Evolutionary conservation across 1,284 basidiomycete species (phyloP).

Genomic region (Stygiomarasmius scandens): DNA sequence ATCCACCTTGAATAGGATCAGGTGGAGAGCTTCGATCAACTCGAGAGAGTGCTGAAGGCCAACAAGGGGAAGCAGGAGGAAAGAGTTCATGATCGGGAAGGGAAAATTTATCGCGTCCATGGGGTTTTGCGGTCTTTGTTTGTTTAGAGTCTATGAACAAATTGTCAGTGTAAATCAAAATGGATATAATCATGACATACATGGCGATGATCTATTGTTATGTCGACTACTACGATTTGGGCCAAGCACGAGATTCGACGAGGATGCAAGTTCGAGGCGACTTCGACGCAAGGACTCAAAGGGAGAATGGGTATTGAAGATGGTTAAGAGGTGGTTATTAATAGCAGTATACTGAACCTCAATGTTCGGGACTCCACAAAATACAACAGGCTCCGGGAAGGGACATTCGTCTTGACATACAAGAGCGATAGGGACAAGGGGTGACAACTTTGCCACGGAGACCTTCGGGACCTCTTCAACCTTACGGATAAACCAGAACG

Average conservation of each 20-base stretch:
- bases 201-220: not conserved
- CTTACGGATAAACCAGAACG: not conserved
- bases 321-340: not conserved
- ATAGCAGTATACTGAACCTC: not conserved
- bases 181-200: not conserved
- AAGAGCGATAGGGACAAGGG: not conserved
- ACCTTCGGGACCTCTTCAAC: not conserved
- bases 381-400: not conserved
- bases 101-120: too few species aligned
- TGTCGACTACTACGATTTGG: not conserved
- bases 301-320: not conserved
- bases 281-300: not conserved
- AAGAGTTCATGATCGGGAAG: too few species aligned
- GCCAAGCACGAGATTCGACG: not conserved
- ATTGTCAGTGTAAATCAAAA: too few species aligned
- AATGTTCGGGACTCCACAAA: not conserved
- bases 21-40: too few species aligned
- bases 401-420: not conserved
- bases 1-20: too few species aligned
- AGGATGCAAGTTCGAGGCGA: not conserved
- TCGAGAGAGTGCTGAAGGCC: too few species aligned
- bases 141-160: too few species aligned
- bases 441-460: not conserved
- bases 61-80: too few species aligned
- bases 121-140: too few species aligned